These are phyloP conservation scores for Aethionema arabicum DNA, from an alignment of 345 rosid species.

Conservation along the genomic window DNA sequence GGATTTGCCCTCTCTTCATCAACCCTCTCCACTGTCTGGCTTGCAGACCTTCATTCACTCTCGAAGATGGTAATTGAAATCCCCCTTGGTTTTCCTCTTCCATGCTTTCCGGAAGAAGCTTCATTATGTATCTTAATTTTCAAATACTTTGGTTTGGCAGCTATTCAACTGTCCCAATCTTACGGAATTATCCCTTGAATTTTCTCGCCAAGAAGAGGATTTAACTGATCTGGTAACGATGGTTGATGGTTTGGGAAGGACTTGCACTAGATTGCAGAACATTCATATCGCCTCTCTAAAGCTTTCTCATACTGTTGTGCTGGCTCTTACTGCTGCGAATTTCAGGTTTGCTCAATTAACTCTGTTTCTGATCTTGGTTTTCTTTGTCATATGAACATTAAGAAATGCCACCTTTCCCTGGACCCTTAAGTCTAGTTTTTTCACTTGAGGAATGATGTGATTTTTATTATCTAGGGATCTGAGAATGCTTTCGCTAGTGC, in stretches of 20 bases:
- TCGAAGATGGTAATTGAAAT: constrained; percentile 67
- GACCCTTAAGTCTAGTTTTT: neutral
- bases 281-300: constrained; percentile 80
- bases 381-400: constrained; percentile 3
- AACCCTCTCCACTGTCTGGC: constrained; percentile 87
- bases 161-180: constrained; percentile 80
- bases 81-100: neutral
- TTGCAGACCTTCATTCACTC: constrained; percentile 70
- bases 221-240: constrained; percentile 64
- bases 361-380: constrained; percentile 8
- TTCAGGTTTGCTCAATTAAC: constrained; percentile 56
- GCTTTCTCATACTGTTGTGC: constrained; percentile 80
- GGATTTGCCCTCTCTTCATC: constrained; percentile 75
- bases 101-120: neutral
- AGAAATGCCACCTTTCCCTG: neutral
- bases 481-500: constrained; percentile 92
- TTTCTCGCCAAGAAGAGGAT: constrained; percentile 78
- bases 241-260: constrained; percentile 75
- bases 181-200: constrained; percentile 78
- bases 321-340: constrained; percentile 79
- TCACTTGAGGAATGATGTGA: constrained; percentile 13
- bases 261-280: constrained; percentile 69
- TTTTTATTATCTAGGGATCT: constrained; percentile 52
- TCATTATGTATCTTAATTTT: neutral
- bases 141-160: constrained; percentile 30